Conservation (phyloP, 2,329 filamentous ascomycete genomes). For the Fulvia fulva region DNA sequence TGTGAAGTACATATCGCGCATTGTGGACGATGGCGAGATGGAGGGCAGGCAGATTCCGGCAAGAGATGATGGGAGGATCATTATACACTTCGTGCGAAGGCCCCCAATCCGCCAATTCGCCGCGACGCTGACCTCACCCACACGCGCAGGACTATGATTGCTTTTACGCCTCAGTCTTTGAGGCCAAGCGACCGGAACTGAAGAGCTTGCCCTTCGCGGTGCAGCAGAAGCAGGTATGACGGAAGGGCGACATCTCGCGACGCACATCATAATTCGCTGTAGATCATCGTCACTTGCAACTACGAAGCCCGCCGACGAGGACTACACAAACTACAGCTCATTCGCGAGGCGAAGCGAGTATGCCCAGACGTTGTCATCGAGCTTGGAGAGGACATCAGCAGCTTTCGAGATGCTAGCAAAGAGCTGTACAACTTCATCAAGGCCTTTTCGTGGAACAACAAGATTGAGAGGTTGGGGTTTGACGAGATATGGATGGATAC, state of each 20-base stretch:
- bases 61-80: conserved; percentile 62
- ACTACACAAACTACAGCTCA: conserved; percentile 77
- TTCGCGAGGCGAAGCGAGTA: conserved; percentile 71
- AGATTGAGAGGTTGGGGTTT: conserved; percentile 78
- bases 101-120: conserved; percentile 3
- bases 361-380: conserved; percentile 84
- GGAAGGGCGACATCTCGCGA: neutral
- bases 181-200: conserved; percentile 71
- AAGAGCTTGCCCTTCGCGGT: conserved; percentile 73
- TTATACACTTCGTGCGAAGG: conserved; percentile 72
- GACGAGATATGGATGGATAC: conserved; percentile 84
- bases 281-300: conserved; percentile 74
- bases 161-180: conserved; percentile 91
- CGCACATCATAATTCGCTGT: neutral
- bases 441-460: conserved; percentile 70
- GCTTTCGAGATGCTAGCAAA: conserved; percentile 84
- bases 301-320: conserved; percentile 74
- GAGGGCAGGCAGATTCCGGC: conserved; percentile 20
- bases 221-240: conserved; percentile 69
- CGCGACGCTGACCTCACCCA: neutral
- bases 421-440: conserved; percentile 69
- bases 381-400: conserved; percentile 79
- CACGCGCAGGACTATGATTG: conserved; percentile 75
- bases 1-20: neutral
- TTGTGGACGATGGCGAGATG: conserved; percentile 19